phyloP scores from a whole-genome alignment of 352 stramenopile species.

The Pythium coloratum region DNA sequence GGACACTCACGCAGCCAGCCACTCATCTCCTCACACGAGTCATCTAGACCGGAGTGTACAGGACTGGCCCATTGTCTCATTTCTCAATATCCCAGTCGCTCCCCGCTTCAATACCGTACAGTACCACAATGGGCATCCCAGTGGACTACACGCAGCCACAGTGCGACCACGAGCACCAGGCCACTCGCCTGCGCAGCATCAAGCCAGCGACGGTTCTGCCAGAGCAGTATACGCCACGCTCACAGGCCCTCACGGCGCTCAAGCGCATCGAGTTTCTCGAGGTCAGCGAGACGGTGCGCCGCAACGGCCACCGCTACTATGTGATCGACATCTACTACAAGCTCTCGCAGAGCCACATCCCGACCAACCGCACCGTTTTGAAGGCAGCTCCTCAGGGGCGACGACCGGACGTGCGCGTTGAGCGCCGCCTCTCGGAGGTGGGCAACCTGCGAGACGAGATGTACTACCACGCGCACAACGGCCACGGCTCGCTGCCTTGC shows the following conservation, averaged over 20 bases:
- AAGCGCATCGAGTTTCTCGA: conserved; percentile 22
- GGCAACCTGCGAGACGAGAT: conserved; percentile 24
- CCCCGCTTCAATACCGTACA: not conserved
- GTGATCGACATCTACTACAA: conserved; percentile 24
- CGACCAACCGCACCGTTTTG: conserved; percentile 1
- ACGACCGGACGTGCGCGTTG: conserved; percentile 9
- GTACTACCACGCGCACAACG: conserved; percentile 27
- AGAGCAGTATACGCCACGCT: conserved; percentile 15
- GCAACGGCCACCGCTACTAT: conserved; percentile 24
- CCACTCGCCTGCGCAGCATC: conserved; percentile 17
- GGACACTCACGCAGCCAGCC: not conserved
- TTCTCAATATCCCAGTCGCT: not conserved
- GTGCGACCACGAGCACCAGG: conserved; percentile 3
- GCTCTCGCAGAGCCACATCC: conserved; percentile 15
- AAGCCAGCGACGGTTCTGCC: conserved; percentile 19
- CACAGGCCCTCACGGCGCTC: conserved; percentile 17
- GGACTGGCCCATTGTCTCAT: not conserved
- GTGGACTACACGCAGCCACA: not conserved
- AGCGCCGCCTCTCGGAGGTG: conserved; percentile 24
- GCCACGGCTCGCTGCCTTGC: conserved; percentile 19
- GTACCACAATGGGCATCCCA: conserved; percentile 9
- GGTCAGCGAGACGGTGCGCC: conserved; percentile 14
- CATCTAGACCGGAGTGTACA: not conserved
- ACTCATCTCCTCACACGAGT: not conserved
- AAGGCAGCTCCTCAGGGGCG: not conserved